Percentiles rank a stretch among this genome's conserved stretches.
Conservation (phyloP, 2,329 filamentous ascomycete species). For the Trichoderma sp. region DNA sequence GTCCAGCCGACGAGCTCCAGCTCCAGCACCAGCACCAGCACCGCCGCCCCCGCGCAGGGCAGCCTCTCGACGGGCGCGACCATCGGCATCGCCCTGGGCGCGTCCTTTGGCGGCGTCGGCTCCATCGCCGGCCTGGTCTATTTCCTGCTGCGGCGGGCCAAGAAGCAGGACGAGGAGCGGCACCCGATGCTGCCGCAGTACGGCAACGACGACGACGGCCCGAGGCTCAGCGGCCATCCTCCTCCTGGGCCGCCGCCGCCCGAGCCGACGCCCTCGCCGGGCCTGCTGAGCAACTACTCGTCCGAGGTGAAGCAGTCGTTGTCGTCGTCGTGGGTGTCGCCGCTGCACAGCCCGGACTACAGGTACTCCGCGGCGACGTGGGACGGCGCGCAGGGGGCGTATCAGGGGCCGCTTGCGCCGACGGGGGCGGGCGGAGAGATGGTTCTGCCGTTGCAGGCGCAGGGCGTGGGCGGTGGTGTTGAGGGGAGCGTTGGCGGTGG, state of each 20-base stretch:
- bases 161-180: constrained; percentile 36
- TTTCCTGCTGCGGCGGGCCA: constrained; percentile 38
- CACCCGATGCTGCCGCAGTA: constrained; percentile 38
- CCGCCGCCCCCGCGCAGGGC: constrained; percentile 17
- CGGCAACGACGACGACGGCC: constrained; percentile 30
- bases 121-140: constrained; percentile 34
- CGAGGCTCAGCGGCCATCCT: constrained; percentile 13
- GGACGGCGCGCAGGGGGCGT: constrained; percentile 17
- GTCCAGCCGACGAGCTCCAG: constrained; percentile 28
- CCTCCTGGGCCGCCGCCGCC: constrained; percentile 28
- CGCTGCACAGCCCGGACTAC: constrained; percentile 27
- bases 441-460: constrained; percentile 23
- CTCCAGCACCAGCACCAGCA: constrained; percentile 9
- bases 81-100: constrained; percentile 47
- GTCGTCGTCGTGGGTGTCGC: constrained; percentile 22
- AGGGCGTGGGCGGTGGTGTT: background rate
- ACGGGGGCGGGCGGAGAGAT: constrained; percentile 24
- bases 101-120: constrained; percentile 38
- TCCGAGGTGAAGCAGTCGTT: constrained; percentile 29
- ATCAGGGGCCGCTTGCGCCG: constrained; percentile 28
- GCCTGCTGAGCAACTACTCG: constrained; percentile 8
- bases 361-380: constrained; percentile 24
- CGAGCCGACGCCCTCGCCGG: constrained; percentile 33
- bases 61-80: constrained; percentile 43
- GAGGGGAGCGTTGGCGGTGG: background rate